phyloP scores from a whole-genome alignment of 2,329 filamentous ascomycete genomes.

The Fusarium dlaminii region DNA sequence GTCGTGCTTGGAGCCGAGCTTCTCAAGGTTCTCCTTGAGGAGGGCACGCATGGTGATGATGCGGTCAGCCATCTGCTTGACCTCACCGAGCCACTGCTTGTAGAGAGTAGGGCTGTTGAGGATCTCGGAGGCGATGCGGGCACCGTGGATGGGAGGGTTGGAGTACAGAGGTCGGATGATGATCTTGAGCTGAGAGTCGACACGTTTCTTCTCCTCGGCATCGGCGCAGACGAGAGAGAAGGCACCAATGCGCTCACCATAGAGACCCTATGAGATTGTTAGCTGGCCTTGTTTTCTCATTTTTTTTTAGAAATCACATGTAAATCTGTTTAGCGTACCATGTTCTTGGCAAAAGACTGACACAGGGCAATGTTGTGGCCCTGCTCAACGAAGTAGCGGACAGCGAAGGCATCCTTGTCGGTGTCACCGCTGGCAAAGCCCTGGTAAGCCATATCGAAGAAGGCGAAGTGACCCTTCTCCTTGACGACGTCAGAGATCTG shows the following conservation, averaged over 20 bases:
- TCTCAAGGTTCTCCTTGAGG: constrained; percentile 93
- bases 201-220: constrained; percentile 90
- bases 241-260: constrained; percentile 96
- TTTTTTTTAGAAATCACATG: not conserved
- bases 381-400: constrained; percentile 92
- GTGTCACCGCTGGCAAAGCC: constrained; percentile 95
- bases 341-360: constrained; percentile 99
- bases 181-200: constrained; percentile 99
- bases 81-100: constrained; percentile 93
- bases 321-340: constrained; percentile 65
- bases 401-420: constrained; percentile 90
- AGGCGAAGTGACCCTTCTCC: constrained; percentile 86
- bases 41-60: constrained; percentile 98
- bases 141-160: constrained; percentile 96
- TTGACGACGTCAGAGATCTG: constrained; percentile 89
- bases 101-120: constrained; percentile 86
- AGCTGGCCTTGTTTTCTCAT: not conserved
- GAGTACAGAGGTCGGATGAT: constrained; percentile 97
- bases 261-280: constrained; percentile 74
- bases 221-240: constrained; percentile 92
- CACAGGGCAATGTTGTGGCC: constrained; percentile 88
- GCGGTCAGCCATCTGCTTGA: constrained; percentile 98
- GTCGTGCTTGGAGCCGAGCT: constrained; percentile 94
- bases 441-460: constrained; percentile 99
- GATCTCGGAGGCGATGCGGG: constrained; percentile 91